phyloP scores from a whole-genome alignment of 2,329 filamentous ascomycete species.

The Zymoseptoria pseudotritici region DNA sequence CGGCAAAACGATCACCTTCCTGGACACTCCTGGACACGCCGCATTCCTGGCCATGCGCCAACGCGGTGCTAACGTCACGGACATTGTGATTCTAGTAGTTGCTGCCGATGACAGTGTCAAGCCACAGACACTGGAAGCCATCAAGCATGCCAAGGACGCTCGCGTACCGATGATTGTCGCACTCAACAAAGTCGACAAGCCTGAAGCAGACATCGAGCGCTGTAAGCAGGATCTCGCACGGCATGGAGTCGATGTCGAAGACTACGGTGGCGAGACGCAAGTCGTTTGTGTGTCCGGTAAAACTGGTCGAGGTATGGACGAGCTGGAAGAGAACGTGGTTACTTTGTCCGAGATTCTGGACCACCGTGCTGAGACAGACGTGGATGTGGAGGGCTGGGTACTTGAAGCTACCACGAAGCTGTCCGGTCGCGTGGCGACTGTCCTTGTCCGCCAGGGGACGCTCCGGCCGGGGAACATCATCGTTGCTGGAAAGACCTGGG shows the following conservation, averaged over 20 bases:
- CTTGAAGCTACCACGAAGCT: constrained; percentile 85
- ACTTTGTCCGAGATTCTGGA: constrained; percentile 85
- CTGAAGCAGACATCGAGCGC: constrained; percentile 67
- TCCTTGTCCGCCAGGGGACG: constrained; percentile 82
- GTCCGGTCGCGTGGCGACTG: constrained; percentile 75
- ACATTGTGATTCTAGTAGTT: constrained; percentile 92
- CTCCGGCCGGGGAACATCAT: constrained; percentile 72
- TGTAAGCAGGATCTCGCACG: constrained; percentile 82
- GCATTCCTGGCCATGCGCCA: constrained; percentile 95
- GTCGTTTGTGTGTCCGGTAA: constrained; percentile 87
- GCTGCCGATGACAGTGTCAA: constrained; percentile 96
- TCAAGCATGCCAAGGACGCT: constrained; percentile 83
- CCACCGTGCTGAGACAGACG: constrained; percentile 69
- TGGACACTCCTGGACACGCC: constrained; percentile 93
- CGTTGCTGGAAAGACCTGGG: constrained; percentile 82
- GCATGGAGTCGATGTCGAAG: constrained; percentile 84
- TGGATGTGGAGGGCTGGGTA: constrained; percentile 84
- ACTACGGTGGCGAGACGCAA: constrained; percentile 90
- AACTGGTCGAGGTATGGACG: constrained; percentile 83
- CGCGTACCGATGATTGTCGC: constrained; percentile 95
- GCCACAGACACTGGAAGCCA: constrained; percentile 90
- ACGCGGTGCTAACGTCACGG: constrained; percentile 88
- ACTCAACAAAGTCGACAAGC: constrained; percentile 94
- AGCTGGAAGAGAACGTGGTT: constrained; percentile 84
- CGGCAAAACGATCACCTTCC: constrained; percentile 87